Evolutionary conservation across 768 basidiomycete genomes (phyloP).

Genomic region (Mycena sanguinolenta): DNA sequence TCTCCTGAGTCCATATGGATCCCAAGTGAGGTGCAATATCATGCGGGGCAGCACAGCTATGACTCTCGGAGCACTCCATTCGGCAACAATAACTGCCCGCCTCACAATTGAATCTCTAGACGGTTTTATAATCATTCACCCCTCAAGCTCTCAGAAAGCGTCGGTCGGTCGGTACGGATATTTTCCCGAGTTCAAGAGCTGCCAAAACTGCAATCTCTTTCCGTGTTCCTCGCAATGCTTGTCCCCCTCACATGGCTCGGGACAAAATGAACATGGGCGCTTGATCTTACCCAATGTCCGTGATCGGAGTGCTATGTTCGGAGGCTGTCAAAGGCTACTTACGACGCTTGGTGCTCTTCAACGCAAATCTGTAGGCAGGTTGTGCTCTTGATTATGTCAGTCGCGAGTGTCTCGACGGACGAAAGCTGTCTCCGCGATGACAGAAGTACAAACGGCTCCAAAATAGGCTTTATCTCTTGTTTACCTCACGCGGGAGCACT

Average conservation of each 20-base stretch:
- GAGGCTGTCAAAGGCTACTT: background rate
- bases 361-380: background rate
- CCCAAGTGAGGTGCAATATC: background rate
- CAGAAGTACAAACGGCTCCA: background rate
- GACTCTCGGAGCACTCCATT: background rate
- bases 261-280: background rate
- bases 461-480: background rate
- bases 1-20: background rate
- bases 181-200: slow-evolving; percentile 4
- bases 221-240: slow-evolving; percentile 17
- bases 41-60: background rate
- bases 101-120: slow-evolving; percentile 1
- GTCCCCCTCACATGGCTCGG: background rate
- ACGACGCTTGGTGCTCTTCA: background rate
- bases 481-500: background rate
- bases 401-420: slow-evolving; percentile 14
- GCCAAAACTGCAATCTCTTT: slow-evolving; percentile 7
- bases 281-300: background rate
- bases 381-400: slow-evolving; percentile 15
- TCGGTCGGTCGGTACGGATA: slow-evolving; percentile 5
- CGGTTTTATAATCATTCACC: background rate
- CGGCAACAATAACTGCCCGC: slow-evolving; percentile 7
- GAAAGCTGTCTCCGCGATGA: slow-evolving; percentile 16
- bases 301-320: background rate
- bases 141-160: background rate